Evolutionary conservation across 768 basidiomycete genomes (phyloP).

Genomic region (Boletus pseudo-olivaceus): DNA sequence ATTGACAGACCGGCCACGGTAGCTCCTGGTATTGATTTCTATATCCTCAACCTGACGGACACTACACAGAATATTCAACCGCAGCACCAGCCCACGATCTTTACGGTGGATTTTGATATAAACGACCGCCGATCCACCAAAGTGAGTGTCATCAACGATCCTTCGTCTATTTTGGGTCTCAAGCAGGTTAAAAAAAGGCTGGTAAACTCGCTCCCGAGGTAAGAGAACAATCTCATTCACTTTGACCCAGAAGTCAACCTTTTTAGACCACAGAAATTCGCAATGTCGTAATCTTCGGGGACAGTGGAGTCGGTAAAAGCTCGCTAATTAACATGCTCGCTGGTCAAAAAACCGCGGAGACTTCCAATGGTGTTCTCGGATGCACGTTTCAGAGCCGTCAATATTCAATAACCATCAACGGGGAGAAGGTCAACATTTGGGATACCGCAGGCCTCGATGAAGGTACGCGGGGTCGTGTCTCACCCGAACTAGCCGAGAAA

Average conservation of each 20-base stretch:
- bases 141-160: constrained; percentile 5
- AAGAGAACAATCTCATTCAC: neutral
- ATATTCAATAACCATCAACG: constrained; percentile 21
- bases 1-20: constrained; percentile 1
- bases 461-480: constrained; percentile 24
- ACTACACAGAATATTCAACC: neutral
- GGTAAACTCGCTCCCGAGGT: constrained; percentile 5
- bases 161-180: neutral
- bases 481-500: constrained; percentile 25
- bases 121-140: neutral
- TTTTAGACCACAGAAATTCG: constrained; percentile 6
- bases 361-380: constrained; percentile 31
- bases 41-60: neutral
- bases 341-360: constrained; percentile 26
- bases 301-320: constrained; percentile 42
- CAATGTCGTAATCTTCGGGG: constrained; percentile 44
- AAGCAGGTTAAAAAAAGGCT: neutral
- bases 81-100: constrained; percentile 11
- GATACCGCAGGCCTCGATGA: constrained; percentile 34
- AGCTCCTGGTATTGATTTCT: neutral
- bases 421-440: constrained; percentile 23
- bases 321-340: constrained; percentile 42
- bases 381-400: constrained; percentile 34
- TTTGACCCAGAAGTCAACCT: neutral
- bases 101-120: neutral